Percentiles rank a stretch among this genome's conserved stretches.
phyloP scores from a whole-genome alignment of 2,329 filamentous ascomycete species.

The Colletotrichum brevisporum region DNA sequence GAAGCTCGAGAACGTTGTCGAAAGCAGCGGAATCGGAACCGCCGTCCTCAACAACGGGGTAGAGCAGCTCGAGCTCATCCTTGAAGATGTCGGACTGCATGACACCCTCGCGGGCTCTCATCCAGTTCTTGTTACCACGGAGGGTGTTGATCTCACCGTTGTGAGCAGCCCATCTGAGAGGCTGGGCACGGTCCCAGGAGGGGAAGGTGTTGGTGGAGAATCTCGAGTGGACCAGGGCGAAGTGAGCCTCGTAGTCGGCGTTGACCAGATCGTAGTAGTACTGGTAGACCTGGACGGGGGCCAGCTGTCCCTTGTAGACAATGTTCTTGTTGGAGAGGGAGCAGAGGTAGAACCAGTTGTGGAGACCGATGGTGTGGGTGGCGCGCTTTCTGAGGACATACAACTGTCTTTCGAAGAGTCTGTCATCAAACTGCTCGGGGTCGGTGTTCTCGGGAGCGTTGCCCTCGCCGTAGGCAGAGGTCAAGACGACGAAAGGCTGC shows the following conservation, averaged over 20 bases:
- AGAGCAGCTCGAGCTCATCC: slow-evolving; percentile 90
- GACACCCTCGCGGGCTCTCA: slow-evolving; percentile 95
- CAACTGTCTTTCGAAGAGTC: slow-evolving; percentile 91
- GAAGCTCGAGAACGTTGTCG: slow-evolving; percentile 93
- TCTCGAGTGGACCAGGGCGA: slow-evolving; percentile 95
- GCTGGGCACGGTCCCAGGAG: slow-evolving; percentile 97
- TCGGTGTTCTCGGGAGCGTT: slow-evolving; percentile 85
- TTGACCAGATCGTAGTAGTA: slow-evolving; percentile 98
- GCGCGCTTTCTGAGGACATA: slow-evolving; percentile 95
- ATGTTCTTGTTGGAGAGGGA: slow-evolving; percentile 98
- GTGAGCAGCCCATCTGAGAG: slow-evolving; percentile 95
- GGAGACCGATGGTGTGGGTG: slow-evolving; percentile 92
- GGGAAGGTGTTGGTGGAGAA: slow-evolving; percentile 99
- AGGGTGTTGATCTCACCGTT: slow-evolving; percentile 99
- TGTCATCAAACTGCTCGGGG: slow-evolving; percentile 84
- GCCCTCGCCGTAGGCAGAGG: slow-evolving; percentile 86
- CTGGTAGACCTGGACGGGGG: slow-evolving; percentile 95
- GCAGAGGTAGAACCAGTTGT: slow-evolving; percentile 99
- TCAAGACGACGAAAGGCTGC: slow-evolving; percentile 94
- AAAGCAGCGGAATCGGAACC: slow-evolving; percentile 98
- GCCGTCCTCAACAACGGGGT: slow-evolving; percentile 96
- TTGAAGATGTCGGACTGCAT: slow-evolving; percentile 94
- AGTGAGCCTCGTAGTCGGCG: slow-evolving; percentile 97
- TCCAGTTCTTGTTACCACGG: slow-evolving; percentile 99
- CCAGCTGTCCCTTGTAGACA: slow-evolving; percentile 97